Percentiles rank a stretch among this genome's conserved stretches.
Conservation (phyloP, 441 rosid species). For the Jatropha multifida region DNA sequence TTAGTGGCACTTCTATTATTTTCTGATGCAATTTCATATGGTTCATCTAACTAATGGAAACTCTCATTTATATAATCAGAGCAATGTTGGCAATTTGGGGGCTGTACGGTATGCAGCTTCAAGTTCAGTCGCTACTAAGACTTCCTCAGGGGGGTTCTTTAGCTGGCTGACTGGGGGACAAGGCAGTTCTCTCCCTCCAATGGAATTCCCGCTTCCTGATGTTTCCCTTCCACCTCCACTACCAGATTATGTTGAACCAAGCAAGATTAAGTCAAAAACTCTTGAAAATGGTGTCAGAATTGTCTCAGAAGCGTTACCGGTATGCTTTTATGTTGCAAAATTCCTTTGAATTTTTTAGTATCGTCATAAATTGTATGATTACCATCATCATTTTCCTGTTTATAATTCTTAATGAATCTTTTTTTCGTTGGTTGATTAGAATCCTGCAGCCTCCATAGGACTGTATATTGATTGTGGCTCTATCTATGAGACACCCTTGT, state of each 20-base stretch:
- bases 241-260: slow-evolving; percentile 67
- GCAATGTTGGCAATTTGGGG: slow-evolving; percentile 43
- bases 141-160: slow-evolving; percentile 63
- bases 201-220: slow-evolving; percentile 60
- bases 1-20: neutral
- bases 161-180: slow-evolving; percentile 68
- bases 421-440: slow-evolving; percentile 41
- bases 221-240: slow-evolving; percentile 59
- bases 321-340: slow-evolving; percentile 13
- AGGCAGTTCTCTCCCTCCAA: slow-evolving; percentile 44
- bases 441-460: slow-evolving; percentile 80
- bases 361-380: slow-evolving; percentile 1
- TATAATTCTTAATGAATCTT: slow-evolving; percentile 11
- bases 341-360: neutral
- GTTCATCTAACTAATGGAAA: slow-evolving; percentile 7
- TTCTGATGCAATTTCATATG: neutral
- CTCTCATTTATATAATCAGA: slow-evolving; percentile 33
- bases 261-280: slow-evolving; percentile 49
- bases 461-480: slow-evolving; percentile 83
- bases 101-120: slow-evolving; percentile 57
- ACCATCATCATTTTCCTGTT: neutral
- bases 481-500: slow-evolving; percentile 68
- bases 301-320: slow-evolving; percentile 69
- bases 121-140: slow-evolving; percentile 48
- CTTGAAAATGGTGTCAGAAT: slow-evolving; percentile 76